Percentiles rank a stretch among this genome's conserved stretches.
phyloP scores from a whole-genome alignment of 441 rosid genomes.

The Pelargonium australe region DNA sequence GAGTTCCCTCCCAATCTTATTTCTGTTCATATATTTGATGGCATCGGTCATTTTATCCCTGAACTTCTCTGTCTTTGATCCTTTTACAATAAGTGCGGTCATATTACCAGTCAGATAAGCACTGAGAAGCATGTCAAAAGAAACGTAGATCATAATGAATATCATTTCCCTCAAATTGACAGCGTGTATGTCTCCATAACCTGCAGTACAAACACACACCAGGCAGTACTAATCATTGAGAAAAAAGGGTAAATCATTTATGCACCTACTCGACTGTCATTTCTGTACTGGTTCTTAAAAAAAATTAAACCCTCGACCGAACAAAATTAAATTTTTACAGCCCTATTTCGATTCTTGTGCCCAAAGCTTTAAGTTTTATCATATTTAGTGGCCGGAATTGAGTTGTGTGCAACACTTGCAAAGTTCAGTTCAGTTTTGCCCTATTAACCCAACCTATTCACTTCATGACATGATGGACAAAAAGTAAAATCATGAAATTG shows the following conservation, averaged over 20 bases:
- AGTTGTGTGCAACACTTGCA: no score
- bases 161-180: conserved; percentile 96
- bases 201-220: conserved; percentile 29
- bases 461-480: not conserved
- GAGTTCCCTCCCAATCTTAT: conserved; percentile 61
- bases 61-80: conserved; percentile 87
- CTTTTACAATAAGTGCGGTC: conserved; percentile 95
- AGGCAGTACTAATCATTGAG: not conserved
- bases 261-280: no score
- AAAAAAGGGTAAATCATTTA: not conserved
- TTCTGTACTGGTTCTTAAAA: no score
- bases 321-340: no score
- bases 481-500: not conserved
- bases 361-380: no score
- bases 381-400: no score
- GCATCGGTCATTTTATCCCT: conserved; percentile 94
- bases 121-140: conserved; percentile 95
- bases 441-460: not conserved
- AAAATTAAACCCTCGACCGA: no score
- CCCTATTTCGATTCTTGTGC: no score
- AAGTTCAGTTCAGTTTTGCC: no score
- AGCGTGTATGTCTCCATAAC: conserved; percentile 97
- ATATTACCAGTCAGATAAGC: conserved; percentile 96
- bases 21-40: conserved; percentile 77
- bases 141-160: conserved; percentile 81